Evolutionary conservation across 176 grass and related monocot genomes (phyloP), one percentile per base, ranked within the genome.

Genomic region (Carex cristatella): DNA sequence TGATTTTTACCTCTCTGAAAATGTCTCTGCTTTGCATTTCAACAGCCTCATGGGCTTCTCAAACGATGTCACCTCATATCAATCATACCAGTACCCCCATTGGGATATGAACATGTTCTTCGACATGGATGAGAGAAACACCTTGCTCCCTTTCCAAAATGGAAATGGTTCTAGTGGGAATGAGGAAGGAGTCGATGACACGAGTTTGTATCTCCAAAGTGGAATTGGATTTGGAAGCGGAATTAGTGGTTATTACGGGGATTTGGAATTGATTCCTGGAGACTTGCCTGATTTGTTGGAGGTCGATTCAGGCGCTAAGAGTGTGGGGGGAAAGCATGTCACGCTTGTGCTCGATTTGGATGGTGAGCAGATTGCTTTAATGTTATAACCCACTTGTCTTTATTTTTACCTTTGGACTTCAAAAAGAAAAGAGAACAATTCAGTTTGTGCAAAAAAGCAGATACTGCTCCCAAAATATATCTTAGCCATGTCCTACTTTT

Each of bases 271-370:
- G 83, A 66, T 90, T 79, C 79, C 84, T 23, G 91, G 79, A 79
- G 60, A 65, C 85, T 86, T 92, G 44, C 91, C 86, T 69, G 87
- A 92, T 91, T 92, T 99, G 80, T 85, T 92, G 86, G 90, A 92
- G 69, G 84, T 93, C 27, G 85, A 94, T 65, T 88, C 85, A n/a
- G 85, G 85, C 14, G 84, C n/a, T 73, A 69, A 69, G 42, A 18
- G 10, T 82, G 67, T 57, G 59, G 81, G 86, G 88, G 86, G 27
- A 81, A 95, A 92, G 65, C 67, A 82, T 80, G 72, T 89, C 82
- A 99, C 97, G 72, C 97, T 99, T 94, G 97, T 99, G 27, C 97
- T 99, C 49, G 97, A 99, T 95, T 92, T 99, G 75, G 97, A 99
- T 64, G 97, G 97, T 99, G 87, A 94, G 93, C 51, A 85, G 16